Percentiles rank a stretch among this genome's conserved stretches.
phyloP scores from a whole-genome alignment of 495 filamentous ascomycete genomes.

The Aspergillus bertholletiae region DNA sequence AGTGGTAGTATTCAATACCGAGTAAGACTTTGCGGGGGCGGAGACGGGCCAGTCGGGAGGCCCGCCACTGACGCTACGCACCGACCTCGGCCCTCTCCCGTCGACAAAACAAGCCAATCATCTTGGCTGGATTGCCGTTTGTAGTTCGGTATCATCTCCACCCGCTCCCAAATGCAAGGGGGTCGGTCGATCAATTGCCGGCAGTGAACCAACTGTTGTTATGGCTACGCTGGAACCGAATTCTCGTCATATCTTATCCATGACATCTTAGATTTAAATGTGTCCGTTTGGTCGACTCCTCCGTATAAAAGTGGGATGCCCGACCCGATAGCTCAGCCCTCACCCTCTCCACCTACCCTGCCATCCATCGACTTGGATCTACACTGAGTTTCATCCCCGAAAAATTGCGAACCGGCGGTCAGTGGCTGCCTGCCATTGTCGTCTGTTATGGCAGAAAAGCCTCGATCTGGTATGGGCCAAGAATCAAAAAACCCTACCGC shows the following conservation, averaged over 20 bases:
- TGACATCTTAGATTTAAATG: too few relatives aligned
- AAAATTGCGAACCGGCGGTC: neutral
- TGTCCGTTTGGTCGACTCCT: too few relatives aligned
- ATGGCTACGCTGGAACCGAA: too few relatives aligned
- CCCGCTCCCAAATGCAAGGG: neutral
- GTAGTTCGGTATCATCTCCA: neutral
- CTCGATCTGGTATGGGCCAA: neutral
- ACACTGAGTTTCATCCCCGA: neutral
- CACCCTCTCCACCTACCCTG: too few relatives aligned
- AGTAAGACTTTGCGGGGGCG: neutral
- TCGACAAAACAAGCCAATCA: constrained; percentile 12
- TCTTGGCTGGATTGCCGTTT: neutral
- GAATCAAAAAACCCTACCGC: neutral
- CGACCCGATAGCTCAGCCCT: too few relatives aligned
- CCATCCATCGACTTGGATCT: neutral
- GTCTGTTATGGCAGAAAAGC: neutral
- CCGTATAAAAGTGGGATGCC: too few relatives aligned
- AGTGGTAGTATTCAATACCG: too few relatives aligned
- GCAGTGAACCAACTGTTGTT: neutral
- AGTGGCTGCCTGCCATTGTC: neutral
- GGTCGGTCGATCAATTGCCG: neutral
- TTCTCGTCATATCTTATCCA: too few relatives aligned
- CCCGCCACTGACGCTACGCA: neutral
- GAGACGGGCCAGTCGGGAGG: neutral
- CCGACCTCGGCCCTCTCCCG: constrained; percentile 1